Evolutionary conservation across 208 protist genomes (phyloP), one percentile per base, ranked within the genome.

Genomic region (Herpetomonas tarakana): DNA sequence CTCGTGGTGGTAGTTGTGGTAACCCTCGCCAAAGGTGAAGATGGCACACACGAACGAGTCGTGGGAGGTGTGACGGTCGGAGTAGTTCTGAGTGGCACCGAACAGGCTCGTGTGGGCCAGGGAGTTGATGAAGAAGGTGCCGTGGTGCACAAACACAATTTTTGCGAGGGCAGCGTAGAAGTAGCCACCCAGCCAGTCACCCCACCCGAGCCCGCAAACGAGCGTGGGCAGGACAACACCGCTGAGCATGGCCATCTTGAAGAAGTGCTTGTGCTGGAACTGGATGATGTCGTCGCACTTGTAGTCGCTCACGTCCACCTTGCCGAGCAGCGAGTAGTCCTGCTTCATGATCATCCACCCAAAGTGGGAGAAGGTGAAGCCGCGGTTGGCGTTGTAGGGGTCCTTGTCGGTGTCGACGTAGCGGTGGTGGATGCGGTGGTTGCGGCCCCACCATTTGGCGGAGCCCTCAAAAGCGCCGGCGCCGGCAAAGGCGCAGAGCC

Each of bases 1-100:
- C 62, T 91, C 87, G 73, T 97, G 93, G 62, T 97, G 93, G 75
- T 91, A 96, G 75, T 97, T 95, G 81, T 97, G 90, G 74, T 93
- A 96, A 49, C 92, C 92, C 75, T 97, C 92, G 30, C 90, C 90
- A 58, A 96, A 85, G 11, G 93, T 89, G 53, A 91, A 62, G 22
- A 96, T 62, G 35, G 88, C 82, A 52, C 85, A 92, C 19, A 93
- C 62, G 25, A 84, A 53, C 39, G 83, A 94, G 70, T 97, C 89
- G 62, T 82, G 83, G 14, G 89, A 88, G 21, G 84, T 76, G 73
- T 91, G 79, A 22, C 77, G 73, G 58, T 96, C 85, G 26, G 79
- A 91, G 68, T 79, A 95, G 67, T 86, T 91, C 69, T 89, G 73
- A 46, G 71, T 64, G 6, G 83, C 82, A 19, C 72, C 80, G 52